Evolutionary conservation across 495 filamentous ascomycete genomes (phyloP).

Genomic region (Achaetomiella virescens): DNA sequence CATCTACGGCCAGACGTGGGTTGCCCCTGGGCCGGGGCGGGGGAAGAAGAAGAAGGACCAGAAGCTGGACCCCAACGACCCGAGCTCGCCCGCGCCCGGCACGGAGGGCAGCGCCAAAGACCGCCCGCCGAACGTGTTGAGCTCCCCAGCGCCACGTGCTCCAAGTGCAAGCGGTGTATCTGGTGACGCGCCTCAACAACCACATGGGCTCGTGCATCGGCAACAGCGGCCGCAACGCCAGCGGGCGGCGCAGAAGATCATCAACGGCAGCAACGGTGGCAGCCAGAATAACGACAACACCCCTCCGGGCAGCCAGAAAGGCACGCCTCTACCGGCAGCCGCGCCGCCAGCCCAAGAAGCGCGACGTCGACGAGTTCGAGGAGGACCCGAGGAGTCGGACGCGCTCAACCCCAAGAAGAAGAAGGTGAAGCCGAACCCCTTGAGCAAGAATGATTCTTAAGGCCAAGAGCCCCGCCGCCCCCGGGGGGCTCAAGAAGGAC

Average conservation of each 20-base stretch:
- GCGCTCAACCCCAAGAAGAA: constrained; percentile 48
- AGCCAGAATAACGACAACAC: constrained; percentile 47
- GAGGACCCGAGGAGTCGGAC: constrained; percentile 46
- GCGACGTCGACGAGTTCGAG: constrained; percentile 43
- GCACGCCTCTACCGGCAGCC: constrained; percentile 50
- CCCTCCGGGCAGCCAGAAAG: constrained; percentile 52
- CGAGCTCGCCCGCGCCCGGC: constrained; percentile 42
- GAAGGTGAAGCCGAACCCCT: constrained; percentile 33
- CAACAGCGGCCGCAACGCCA: constrained; percentile 62
- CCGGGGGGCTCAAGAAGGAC: constrained; percentile 33
- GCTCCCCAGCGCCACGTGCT: constrained; percentile 54
- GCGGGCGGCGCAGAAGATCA: constrained; percentile 54
- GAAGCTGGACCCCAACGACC: constrained; percentile 43
- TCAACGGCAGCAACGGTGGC: constrained; percentile 42
- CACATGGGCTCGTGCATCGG: constrained; percentile 79
- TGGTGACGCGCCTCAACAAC: constrained; percentile 56
- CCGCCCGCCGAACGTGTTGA: constrained; percentile 47
- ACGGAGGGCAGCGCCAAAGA: constrained; percentile 44
- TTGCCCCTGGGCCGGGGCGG: constrained; percentile 45
- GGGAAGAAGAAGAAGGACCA: constrained; percentile 59
- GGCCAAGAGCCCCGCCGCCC: constrained; percentile 30
- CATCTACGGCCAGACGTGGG: constrained; percentile 74
- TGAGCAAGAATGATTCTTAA: constrained; percentile 47
- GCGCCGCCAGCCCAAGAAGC: constrained; percentile 45
- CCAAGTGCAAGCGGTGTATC: constrained; percentile 50